Conservation (phyloP, 108 stramenopile genomes). For the Schizochytrium sp. region DNA sequence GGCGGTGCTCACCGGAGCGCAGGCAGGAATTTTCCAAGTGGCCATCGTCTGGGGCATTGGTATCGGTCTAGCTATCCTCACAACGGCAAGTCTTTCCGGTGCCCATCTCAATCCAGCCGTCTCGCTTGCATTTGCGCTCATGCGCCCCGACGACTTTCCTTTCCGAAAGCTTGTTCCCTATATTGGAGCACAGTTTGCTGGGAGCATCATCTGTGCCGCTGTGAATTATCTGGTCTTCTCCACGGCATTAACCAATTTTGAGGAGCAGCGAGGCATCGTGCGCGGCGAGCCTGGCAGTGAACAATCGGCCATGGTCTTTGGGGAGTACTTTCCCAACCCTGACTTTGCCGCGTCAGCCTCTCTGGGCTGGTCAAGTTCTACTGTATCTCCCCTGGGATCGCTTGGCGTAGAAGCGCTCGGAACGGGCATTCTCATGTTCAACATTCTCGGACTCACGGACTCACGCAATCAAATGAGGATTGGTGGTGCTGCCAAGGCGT, state of each 20-base stretch:
- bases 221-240: too few relatives aligned
- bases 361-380: background rate
- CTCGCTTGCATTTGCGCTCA: conserved; percentile 39
- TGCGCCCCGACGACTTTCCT: conserved; percentile 5
- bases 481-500: background rate
- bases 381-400: background rate
- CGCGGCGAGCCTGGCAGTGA: too few relatives aligned
- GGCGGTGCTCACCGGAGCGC: conserved; percentile 37
- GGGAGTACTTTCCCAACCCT: background rate
- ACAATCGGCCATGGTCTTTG: background rate
- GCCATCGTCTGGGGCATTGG: too few relatives aligned
- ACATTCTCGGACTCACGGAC: background rate
- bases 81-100: conserved; percentile 33
- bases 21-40: conserved; percentile 47
- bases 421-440: background rate
- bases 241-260: too few relatives aligned
- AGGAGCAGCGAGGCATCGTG: too few relatives aligned
- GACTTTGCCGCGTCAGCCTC: background rate
- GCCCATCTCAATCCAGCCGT: conserved; percentile 48
- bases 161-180: too few relatives aligned
- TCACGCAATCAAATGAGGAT: background rate
- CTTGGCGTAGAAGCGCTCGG: conserved; percentile 21
- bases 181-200: too few relatives aligned
- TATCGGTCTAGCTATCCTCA: conserved; percentile 20
- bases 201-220: too few relatives aligned